Conservation (phyloP, 306 rosid species). For the barrel medic (Medicago truncatula) region MtrunA17r5.0-ANR NC_053047.1:10215501-10216000, state of each 20-base stretch:
- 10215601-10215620: slow-evolving; percentile 91
- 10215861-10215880: not conserved
- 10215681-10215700: slow-evolving; percentile 92
- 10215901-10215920: not conserved
- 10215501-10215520: slow-evolving; percentile 98
- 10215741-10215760: slow-evolving; percentile 98
- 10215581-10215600: slow-evolving; percentile 51
- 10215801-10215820: slow-evolving; percentile 9
- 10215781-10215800: slow-evolving; percentile 28
- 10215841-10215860: slow-evolving; percentile 18
- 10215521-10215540: slow-evolving; percentile 45
- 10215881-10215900: slow-evolving; percentile 4
- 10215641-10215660: slow-evolving; percentile 88
- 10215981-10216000: slow-evolving; percentile 10
- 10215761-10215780: slow-evolving; percentile 32
- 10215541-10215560: slow-evolving; percentile 25
- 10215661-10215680: slow-evolving; percentile 88
- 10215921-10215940: slow-evolving; percentile 1
- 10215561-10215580: slow-evolving; percentile 4
- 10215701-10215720: slow-evolving; percentile 96
- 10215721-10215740: slow-evolving; percentile 98
- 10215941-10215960: not conserved
- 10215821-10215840: not conserved
- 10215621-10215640: slow-evolving; percentile 86
- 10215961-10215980: slow-evolving; percentile 6